Evolutionary conservation across 164 flowering plant species (phyloP), one percentile per base, ranked within the genome.

Genomic region (Stephania japonica): DNA sequence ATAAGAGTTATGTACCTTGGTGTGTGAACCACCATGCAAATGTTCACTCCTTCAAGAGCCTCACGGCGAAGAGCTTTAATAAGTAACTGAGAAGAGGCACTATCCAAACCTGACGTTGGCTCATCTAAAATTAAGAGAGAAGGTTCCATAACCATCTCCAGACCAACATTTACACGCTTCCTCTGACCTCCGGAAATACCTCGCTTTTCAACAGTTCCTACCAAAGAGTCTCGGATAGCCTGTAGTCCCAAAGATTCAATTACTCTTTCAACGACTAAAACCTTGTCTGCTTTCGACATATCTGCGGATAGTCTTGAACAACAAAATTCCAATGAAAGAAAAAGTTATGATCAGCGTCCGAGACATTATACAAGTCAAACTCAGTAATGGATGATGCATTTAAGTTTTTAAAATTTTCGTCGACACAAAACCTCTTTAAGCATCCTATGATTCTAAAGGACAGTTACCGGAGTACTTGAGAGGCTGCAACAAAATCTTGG

Each of bases 101-200:
- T 95, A 76, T 95, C 99, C 77, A 95, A 77, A 68, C 99, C 99
- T 73, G 99, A 90, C 18, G 98, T 95, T 1, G 98, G 99, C 79
- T 93, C 99, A 80, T 94, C 99, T 68, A 94, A 85, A 67, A 94
- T 95, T 83, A 95, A 69, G 16, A 95, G 87, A 41, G 98, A 95
- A 78, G 98, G 99, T 77, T 93, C 97, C 94, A 95, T 95, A 67
- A 95, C 99, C 99, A 95, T 95, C 85, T 95, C 99, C 70, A 95
- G 73, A 42, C 99, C 99, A 74, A 95, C 99, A 83, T 95, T 95
- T 43, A 95, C 99, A 72, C 99, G 81, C 81, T 95, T 95, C 81
- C 98, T 89, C 81, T 95, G 99, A 71, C 99, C 99, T 73, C 99
- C 99, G 77, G 99, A 95, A 72, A 95, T 95, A 73, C 99, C 99